These are phyloP conservation scores for Circinella minor DNA, from an alignment of 371 early-diverging fungal species.

Conservation along the genomic window DNA sequence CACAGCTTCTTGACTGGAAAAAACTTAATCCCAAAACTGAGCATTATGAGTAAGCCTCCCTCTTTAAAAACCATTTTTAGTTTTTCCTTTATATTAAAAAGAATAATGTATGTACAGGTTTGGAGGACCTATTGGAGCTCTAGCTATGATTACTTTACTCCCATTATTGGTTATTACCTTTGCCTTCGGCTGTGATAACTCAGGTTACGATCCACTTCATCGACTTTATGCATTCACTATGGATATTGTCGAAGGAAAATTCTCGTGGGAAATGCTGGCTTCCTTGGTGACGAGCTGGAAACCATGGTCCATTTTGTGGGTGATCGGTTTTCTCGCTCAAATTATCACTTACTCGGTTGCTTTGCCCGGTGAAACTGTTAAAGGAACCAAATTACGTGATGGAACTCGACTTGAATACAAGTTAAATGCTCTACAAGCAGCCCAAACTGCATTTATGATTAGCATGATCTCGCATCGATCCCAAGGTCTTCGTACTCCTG, in stretches of 20 bases:
- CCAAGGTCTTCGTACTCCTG: conserved; percentile 41
- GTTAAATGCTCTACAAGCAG: conserved; percentile 64
- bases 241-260: conserved; percentile 24
- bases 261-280: conserved; percentile 32
- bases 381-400: conserved; percentile 76
- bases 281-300: conserved; percentile 38
- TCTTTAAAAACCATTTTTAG: neutral
- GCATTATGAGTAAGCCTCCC: conserved; percentile 58
- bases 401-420: conserved; percentile 74
- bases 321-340: conserved; percentile 71
- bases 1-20: conserved; percentile 5
- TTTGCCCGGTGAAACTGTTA: conserved; percentile 71
- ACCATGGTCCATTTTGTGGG: conserved; percentile 56
- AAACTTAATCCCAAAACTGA: conserved; percentile 58
- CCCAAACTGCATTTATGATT: conserved; percentile 68
- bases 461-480: conserved; percentile 39
- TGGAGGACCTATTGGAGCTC: conserved; percentile 78
- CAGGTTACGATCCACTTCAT: conserved; percentile 54
- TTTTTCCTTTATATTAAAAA: too few species aligned
- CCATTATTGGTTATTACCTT: conserved; percentile 69
- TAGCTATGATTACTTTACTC: conserved; percentile 62
- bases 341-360: conserved; percentile 65
- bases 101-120: conserved; percentile 36
- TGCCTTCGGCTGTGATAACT: conserved; percentile 65
- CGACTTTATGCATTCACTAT: conserved; percentile 20